Evolutionary conservation across 202 grass and related monocot species (phyloP).

Genomic region (Hordeum pubiflorum): DNA sequence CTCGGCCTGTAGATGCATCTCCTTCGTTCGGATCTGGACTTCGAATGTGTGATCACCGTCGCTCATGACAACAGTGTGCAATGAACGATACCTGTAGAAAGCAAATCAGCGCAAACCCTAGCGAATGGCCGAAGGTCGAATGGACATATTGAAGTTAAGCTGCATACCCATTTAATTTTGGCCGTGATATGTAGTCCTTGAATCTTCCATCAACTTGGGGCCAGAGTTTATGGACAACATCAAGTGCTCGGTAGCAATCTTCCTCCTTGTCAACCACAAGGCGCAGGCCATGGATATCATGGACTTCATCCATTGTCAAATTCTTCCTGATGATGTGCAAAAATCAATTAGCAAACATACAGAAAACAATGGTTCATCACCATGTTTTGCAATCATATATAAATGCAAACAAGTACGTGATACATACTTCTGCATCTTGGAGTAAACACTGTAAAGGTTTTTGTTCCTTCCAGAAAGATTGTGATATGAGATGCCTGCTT

Average conservation of each 20-base stretch:
- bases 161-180: constrained; percentile 78
- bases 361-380: neutral
- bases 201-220: constrained; percentile 57
- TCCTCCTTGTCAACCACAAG: constrained; percentile 68
- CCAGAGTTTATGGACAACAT: constrained; percentile 72
- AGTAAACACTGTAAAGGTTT: constrained; percentile 74
- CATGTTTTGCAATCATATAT: neutral
- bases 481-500: constrained; percentile 57
- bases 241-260: constrained; percentile 78
- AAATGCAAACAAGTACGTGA: neutral
- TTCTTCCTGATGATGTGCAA: constrained; percentile 60
- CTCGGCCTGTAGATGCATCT: constrained; percentile 91
- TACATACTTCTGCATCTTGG: constrained; percentile 85
- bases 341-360: constrained; percentile 13
- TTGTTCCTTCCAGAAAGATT: constrained; percentile 83
- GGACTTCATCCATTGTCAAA: constrained; percentile 69
- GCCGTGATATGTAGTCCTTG: constrained; percentile 88
- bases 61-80: constrained; percentile 75
- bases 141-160: neutral
- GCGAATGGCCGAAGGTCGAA: neutral
- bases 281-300: constrained; percentile 83
- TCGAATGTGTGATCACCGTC: constrained; percentile 61
- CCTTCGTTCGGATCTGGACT: constrained; percentile 85
- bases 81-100: constrained; percentile 61
- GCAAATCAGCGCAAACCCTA: constrained; percentile 18